Evolutionary conservation across 2,329 filamentous ascomycete genomes (phyloP), one percentile per base, ranked within the genome.

Genomic region (Aspergillus awamori): DNA sequence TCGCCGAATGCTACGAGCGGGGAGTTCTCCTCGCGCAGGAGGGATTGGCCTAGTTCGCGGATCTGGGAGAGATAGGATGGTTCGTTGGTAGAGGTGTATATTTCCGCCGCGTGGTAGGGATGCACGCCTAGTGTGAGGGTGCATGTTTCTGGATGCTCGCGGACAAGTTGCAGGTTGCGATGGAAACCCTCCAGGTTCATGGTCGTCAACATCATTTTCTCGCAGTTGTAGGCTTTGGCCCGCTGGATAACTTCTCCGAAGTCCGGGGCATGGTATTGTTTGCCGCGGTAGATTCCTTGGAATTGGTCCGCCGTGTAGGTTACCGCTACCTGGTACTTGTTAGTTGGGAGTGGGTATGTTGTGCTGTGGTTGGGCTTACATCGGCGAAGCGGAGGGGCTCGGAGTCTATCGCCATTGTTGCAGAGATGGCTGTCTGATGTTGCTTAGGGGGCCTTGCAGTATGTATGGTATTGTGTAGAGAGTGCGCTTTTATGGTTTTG

Each of bases 121-220:
- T 84, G 82, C 3, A 84, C 74, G 1, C 82, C 82, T 8, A 84
- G 72, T 1, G 82, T 84, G 59, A 82, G 69, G 10, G 72, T 79
- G 61, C 80, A 82, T 64, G 80, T 78, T 0, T 60, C 41, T 0
- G 69, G 66, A 24, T 64, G 66, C 38, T 64, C 17, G 15, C 60
- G 61, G 5, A 63, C 62, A 4, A 83, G 67, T 60, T 79, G 77
- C 10, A 76, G 67, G 4, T 83, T 81, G 2, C 78, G 75, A 0
- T 77, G 75, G n/a, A 71, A 74, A 4, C 69, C 69, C 1, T 79
- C 77, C 0, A 83, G 76, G 26, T 78, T 76, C 36, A 83, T 73
- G 0, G 78, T 78, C 1, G 68, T 71, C 6, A 71, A 60, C 56
- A 71, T 67, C 8, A 66, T 58, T 33, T 67, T 69, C 28, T 67